Base-by-base conservation (phyloP, 2,329 filamentous ascomycete species). In the Rachicladosporium sp. region DNA sequence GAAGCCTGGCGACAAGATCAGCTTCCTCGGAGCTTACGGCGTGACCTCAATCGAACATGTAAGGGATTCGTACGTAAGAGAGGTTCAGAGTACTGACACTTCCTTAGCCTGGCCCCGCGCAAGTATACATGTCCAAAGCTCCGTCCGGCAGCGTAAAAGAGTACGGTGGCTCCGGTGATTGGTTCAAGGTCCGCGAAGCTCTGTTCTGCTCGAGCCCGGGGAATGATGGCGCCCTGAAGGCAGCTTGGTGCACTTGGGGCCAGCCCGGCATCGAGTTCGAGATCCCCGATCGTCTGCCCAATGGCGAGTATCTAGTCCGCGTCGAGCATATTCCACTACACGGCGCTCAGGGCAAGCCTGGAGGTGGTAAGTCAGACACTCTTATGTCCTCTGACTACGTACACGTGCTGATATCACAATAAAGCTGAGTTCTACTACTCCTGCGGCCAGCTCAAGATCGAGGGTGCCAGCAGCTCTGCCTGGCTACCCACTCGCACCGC, bases 221-320 rank as follows among this genome's bases (percentile, higher is more conserved):
- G 5, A 43, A 41, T 29, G 35, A 35, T 19, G 32, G 35, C 10
- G 40, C 39, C 21, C 32, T 46, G n/a, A 44, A 37, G 19, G 12
- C n/a, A 39, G 42, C 44, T 12, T 39, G 35, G 43, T 42, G 19
- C 40, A 45, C 39, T 29, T 39, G 32, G 39, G 43, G 37, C 38
- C 23, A 38, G 13, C 40, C 35, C 36, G 39, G 39, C 34, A 41
- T 42, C 39, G 36, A 29, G 10, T 49, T 49, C 58, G 60, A 57
- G 43, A 52, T 75, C 43, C 71, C 72, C 31, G 50, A 59, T 19
- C 68, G 65, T 56, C 62, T 75, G 43, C 67, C 70, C 4, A 60
- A 68, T 1, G 72, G 71, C 35, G 62, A 74, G 36, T 75, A 74
- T 48, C 64, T 76, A 11, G 56, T 76, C 50, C 64, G 71, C 31